Base-by-base conservation (phyloP, 1,139 yeast species). In the Pneumocystis carinii region DNA sequence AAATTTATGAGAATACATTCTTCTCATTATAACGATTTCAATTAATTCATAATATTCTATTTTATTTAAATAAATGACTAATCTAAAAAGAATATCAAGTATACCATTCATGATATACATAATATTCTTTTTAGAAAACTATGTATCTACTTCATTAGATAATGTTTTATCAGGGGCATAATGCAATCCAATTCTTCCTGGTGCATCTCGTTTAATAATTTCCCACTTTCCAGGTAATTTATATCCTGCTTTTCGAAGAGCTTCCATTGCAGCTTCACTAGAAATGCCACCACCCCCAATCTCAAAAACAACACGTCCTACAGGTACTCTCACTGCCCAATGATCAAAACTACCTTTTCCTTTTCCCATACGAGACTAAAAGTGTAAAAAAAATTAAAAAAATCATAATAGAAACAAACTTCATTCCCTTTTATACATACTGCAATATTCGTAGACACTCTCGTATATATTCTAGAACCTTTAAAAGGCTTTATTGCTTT, bases 331-430 rank as follows among this genome's bases (percentile, higher is more conserved):
- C 59, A 85, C 87, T 68, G 95, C 95, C 97, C 97, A 94, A 77
- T 89, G 95, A 71, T 90, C 96, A 73, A 92, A 90, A 0, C 94
- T 85, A 75, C 99, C 99, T 76, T 92, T 92, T 78, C 99, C 99
- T 76, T 94, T 92, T 79, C 99, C 99, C 99, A 92, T 92, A 84
- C 99, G 92, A 24, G 97, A 89, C 74, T 66, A 57, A 14, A 19
- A 12, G 10, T 2, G 29, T 48, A n/a, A 53, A 53, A 15, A 42
- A 48, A 48, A 3, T 12, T 12, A 24, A 32, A 10, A 60, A 32
- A 15, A 14, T n/a, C 19, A 15, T 6, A n/a, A 37, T 14, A 37
- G n/a, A 29, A 19, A 27, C 65, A n/a, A 59, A 66, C 67, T 66
- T 92, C 97, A 75, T 94, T 92, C 78, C 99, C 99, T 77, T 92